Evolutionary conservation across 1,284 basidiomycete species (phyloP).

Genomic region (Xanthoconium separans): DNA sequence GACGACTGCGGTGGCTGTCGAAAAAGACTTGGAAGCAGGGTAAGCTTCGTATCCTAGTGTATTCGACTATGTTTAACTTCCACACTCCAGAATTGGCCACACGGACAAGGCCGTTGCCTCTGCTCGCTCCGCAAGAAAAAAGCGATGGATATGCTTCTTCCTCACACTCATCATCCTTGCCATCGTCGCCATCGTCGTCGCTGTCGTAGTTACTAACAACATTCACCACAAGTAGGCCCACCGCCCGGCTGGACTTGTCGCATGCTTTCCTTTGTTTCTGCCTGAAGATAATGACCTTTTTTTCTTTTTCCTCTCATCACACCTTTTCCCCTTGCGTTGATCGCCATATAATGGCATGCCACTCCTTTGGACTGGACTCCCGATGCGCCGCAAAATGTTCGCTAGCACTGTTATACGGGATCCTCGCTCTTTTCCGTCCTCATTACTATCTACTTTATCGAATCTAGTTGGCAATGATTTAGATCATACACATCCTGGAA

Average conservation of each 20-base stretch:
- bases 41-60: slow-evolving; percentile 29
- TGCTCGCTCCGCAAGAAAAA: slow-evolving; percentile 88
- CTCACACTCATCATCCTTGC: slow-evolving; percentile 63
- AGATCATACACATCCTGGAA: slow-evolving; percentile 7
- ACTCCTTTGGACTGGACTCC: slow-evolving; percentile 23
- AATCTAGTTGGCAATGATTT: slow-evolving; percentile 28
- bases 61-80: slow-evolving; percentile 9
- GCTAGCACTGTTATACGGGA: slow-evolving; percentile 5
- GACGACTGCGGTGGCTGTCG: slow-evolving; percentile 66
- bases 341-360: slow-evolving; percentile 6
- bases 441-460: slow-evolving; percentile 31
- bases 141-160: slow-evolving; percentile 91
- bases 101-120: slow-evolving; percentile 85
- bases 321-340: slow-evolving; percentile 14
- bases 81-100: slow-evolving; percentile 60
- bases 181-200: slow-evolving; percentile 64
- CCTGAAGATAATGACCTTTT: background rate
- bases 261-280: background rate
- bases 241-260: background rate
- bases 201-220: slow-evolving; percentile 45
- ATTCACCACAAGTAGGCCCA: slow-evolving; percentile 17
- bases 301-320: slow-evolving; percentile 3
- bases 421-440: slow-evolving; percentile 17
- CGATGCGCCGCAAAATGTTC: slow-evolving; percentile 8
- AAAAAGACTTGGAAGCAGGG: slow-evolving; percentile 84